Percentiles rank a stretch among this genome's conserved stretches.
Conservation (phyloP, 345 rosid species). For the Eucalyptus fibrosa region DNA sequence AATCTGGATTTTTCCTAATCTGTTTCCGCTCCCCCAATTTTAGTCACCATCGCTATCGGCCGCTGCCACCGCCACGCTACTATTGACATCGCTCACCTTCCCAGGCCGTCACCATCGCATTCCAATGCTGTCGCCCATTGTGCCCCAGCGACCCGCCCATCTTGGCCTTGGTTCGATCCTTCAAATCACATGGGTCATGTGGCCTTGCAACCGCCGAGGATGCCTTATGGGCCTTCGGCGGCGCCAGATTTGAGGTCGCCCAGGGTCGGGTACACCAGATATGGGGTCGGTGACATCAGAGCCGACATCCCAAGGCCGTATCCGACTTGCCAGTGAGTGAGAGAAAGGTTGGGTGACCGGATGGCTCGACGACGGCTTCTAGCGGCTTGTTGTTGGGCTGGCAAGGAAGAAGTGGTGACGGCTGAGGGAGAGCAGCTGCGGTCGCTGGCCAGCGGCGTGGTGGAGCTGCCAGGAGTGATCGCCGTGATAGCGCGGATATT, state of each 20-base stretch:
- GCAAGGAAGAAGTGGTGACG: not conserved
- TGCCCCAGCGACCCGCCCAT: not conserved
- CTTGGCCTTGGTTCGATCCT: not conserved
- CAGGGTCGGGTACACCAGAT: not conserved
- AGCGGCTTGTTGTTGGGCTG: not conserved
- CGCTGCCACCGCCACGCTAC: accelerated
- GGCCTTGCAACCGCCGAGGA: not conserved
- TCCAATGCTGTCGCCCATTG: not conserved
- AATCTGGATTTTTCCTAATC: not conserved
- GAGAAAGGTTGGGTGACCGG: not conserved
- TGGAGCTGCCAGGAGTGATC: not conserved
- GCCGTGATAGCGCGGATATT: not conserved
- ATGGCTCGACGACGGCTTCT: not conserved
- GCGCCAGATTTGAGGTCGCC: not conserved
- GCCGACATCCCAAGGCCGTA: not conserved
- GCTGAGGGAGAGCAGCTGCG: not conserved
- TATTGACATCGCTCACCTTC: not conserved
- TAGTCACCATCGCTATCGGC: not conserved
- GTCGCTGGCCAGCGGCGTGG: not conserved
- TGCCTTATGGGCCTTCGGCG: not conserved
- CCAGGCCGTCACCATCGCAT: not conserved
- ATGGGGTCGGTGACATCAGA: not conserved
- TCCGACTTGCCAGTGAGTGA: not conserved
- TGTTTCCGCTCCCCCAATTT: not conserved
- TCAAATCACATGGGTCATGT: not conserved